phyloP scores from a whole-genome alignment of 2,329 filamentous ascomycete genomes.

The Cercospora sp. region DNA sequence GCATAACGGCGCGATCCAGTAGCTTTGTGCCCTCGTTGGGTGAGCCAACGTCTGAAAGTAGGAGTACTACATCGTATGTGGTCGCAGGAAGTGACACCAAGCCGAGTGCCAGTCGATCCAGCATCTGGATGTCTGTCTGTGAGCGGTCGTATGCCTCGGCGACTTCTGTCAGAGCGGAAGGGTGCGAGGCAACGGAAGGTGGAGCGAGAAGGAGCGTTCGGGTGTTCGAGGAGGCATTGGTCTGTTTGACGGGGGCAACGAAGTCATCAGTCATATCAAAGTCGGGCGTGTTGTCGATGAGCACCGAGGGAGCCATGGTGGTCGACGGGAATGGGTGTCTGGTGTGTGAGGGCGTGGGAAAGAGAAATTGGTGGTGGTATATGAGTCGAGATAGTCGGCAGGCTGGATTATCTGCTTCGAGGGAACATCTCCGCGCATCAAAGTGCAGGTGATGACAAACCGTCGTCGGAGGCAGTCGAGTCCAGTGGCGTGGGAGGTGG shows the following conservation, averaged over 20 bases:
- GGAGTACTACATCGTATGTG: constrained; percentile 80
- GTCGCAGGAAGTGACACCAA: constrained; percentile 72
- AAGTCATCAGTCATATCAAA: constrained; percentile 34
- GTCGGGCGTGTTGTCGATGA: constrained; percentile 43
- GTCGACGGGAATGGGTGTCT: neutral
- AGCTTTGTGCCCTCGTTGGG: constrained; percentile 61
- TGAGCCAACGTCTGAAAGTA: constrained; percentile 77
- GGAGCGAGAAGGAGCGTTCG: constrained; percentile 85
- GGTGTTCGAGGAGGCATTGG: constrained; percentile 36
- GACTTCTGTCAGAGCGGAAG: constrained; percentile 70
- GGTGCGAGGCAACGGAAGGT: constrained; percentile 83
- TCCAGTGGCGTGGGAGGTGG: neutral
- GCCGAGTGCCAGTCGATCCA: constrained; percentile 83
- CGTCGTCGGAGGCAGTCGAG: neutral
- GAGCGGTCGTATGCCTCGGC: constrained; percentile 72
- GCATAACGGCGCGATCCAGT: constrained; percentile 67
- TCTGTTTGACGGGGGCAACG: constrained; percentile 25
- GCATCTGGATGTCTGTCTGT: constrained; percentile 91
- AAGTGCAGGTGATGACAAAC: neutral
- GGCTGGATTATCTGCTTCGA: neutral
- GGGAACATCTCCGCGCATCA: neutral
- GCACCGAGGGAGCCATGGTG: constrained; percentile 43
- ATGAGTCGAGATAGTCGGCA: neutral
- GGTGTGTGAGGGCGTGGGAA: neutral
- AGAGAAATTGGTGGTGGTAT: neutral